Conservation (phyloP, 2,329 filamentous ascomycete genomes). For the Ascochyta lentis region DNA sequence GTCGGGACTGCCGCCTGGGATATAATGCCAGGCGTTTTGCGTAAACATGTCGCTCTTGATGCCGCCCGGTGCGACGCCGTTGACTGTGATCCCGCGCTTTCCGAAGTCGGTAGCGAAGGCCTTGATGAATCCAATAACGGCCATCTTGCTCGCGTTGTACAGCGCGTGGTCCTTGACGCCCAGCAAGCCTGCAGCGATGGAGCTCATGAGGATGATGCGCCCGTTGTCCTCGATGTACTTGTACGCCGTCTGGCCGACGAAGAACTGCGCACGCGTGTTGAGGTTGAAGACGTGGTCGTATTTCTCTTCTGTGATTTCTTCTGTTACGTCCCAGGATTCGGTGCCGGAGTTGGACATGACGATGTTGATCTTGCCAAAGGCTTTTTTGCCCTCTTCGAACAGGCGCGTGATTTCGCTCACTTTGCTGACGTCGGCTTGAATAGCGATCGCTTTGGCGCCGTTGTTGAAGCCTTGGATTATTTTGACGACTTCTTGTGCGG, state of each 20-base stretch:
- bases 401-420: conserved; percentile 65
- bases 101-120: conserved; percentile 76
- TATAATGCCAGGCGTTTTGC: conserved; percentile 64
- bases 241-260: conserved; percentile 77
- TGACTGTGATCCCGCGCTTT: conserved; percentile 71
- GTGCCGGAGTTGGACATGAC: conserved; percentile 65
- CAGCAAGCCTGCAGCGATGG: conserved; percentile 70
- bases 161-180: conserved; percentile 74
- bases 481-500: conserved; percentile 57
- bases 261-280: conserved; percentile 76
- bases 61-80: conserved; percentile 74
- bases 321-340: conserved; percentile 71
- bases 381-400: conserved; percentile 53
- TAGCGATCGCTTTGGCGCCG: conserved; percentile 61
- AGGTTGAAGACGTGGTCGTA: conserved; percentile 74
- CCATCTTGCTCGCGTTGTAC: conserved; percentile 75
- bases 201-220: conserved; percentile 76
- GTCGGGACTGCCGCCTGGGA: conserved; percentile 57
- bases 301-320: conserved; percentile 73
- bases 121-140: conserved; percentile 75
- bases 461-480: conserved; percentile 55
- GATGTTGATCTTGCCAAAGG: conserved; percentile 54
- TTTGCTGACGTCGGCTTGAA: conserved; percentile 66
- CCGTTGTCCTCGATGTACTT: conserved; percentile 74
- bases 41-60: conserved; percentile 80